A percentile compares a stretch with the other conserved stretches of the same genome.
Conservation (phyloP, 352 stramenopile species). For the Elongisporangium prolatum region DNA sequence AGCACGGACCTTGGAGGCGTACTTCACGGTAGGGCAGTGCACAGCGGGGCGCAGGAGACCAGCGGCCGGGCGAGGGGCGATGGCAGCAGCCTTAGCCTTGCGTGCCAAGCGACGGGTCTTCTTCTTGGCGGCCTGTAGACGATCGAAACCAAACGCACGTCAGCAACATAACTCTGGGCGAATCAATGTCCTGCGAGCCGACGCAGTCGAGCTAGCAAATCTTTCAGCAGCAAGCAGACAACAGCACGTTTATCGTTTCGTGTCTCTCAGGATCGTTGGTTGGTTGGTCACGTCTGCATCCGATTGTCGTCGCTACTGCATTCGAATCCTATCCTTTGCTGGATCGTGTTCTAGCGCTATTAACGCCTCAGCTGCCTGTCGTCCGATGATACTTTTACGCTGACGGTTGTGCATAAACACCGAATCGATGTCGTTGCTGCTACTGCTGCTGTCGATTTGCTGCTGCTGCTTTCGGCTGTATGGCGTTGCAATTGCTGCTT, state of each 20-base stretch:
- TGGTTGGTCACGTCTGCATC: not conserved
- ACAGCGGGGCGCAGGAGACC: conserved; percentile 96
- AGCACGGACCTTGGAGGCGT: conserved; percentile 97
- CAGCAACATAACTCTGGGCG: conserved; percentile 14
- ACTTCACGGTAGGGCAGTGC: conserved; percentile 98
- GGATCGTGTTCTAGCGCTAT: not conserved
- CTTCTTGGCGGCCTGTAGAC: conserved; percentile 96
- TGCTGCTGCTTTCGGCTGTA: not conserved
- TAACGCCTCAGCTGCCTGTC: not conserved
- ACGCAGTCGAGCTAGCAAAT: not conserved
- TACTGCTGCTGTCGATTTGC: not conserved
- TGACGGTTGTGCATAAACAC: not conserved
- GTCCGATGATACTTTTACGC: not conserved
- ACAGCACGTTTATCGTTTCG: not conserved
- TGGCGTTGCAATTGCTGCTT: conserved; percentile 12
- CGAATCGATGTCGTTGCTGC: not conserved
- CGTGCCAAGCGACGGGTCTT: conserved; percentile 92
- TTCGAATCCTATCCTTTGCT: not conserved
- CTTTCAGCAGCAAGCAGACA: not conserved
- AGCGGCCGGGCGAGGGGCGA: conserved; percentile 95
- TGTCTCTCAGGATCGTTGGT: not conserved
- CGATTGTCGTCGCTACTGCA: not conserved
- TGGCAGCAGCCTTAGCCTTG: conserved; percentile 96
- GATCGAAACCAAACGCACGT: conserved; percentile 34
- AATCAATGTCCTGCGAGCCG: not conserved